Evolutionary conservation across 176 grass and related monocot genomes (phyloP), one percentile per base, ranked within the genome.

Genomic region (Musa acuminata): DNA sequence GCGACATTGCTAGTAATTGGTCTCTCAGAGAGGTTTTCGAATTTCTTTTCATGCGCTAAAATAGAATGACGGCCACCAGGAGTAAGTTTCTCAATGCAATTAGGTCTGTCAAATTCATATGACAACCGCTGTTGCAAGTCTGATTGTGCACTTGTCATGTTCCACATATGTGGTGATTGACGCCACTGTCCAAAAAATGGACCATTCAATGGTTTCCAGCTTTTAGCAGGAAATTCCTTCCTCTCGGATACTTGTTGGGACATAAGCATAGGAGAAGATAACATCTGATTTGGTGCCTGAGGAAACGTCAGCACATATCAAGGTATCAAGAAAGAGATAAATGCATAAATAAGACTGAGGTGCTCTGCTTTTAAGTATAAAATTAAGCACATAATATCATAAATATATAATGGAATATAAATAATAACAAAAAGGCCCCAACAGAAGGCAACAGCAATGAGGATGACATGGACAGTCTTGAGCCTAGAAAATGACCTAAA

Each of bases 21-120:
- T 82, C 86, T 93, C 59, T 98, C 94, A 77, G 87, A 88, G 62
- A 98, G 77, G 72, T 99, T 88, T 77, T 87, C 91, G 72, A 87
- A 89, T 87, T 95, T 94, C 77, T 91, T 99, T 51, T 99, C 96
- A 53, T 90, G 87, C 75, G 82, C 69, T 13, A 85, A 82, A 87
- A 88, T 80, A 79, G 84, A 91, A 82, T 79, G 79, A 49, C 88
- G 96, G 17, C 87, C 88, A 48, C 89, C 89, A 62, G 77, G 77
- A 83, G 87, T 78, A 27, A 91, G 84, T 55, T 91, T 99, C 73
- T 99, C 96, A 25, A 82, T 87, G 26, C 78, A 76, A 76, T 54
- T 94, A 73, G 96, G 96, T 52, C 96, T 88, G 81, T 99, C 96
- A 62, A 99, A 99, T 80, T 99, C 96, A 84, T 75, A 99, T 72